phyloP scores from a whole-genome alignment of 2,329 filamentous ascomycete genomes.

The Colletotrichum coccodes region DNA sequence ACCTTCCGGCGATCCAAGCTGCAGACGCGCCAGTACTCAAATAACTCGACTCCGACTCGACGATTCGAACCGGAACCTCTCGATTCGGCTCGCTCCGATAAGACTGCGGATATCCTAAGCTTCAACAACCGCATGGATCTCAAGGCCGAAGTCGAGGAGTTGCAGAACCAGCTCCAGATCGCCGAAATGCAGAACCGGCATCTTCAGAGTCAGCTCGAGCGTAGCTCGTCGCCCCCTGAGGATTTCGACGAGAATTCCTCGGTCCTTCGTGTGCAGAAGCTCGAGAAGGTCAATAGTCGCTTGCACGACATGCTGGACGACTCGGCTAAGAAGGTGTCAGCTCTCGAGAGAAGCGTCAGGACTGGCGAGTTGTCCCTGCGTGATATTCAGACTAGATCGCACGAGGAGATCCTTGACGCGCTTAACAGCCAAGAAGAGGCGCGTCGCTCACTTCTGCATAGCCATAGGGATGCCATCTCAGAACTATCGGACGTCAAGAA shows the following conservation, averaged over 20 bases:
- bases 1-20: slow-evolving; percentile 70
- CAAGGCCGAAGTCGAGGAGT: slow-evolving; percentile 88
- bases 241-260: slow-evolving; percentile 81
- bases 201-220: slow-evolving; percentile 86
- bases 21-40: slow-evolving; percentile 72
- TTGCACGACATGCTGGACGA: slow-evolving; percentile 96
- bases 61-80: slow-evolving; percentile 71
- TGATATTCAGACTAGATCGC: slow-evolving; percentile 91
- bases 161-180: slow-evolving; percentile 94
- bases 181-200: slow-evolving; percentile 96
- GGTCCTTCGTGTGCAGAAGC: slow-evolving; percentile 83
- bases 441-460: slow-evolving; percentile 81
- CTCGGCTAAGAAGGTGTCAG: slow-evolving; percentile 90
- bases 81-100: slow-evolving; percentile 86
- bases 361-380: slow-evolving; percentile 89
- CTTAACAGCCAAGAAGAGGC: slow-evolving; percentile 95
- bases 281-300: slow-evolving; percentile 91
- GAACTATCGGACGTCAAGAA: slow-evolving; percentile 89
- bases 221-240: slow-evolving; percentile 70
- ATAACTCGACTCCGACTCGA: slow-evolving; percentile 81
- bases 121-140: slow-evolving; percentile 92
- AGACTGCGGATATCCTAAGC: slow-evolving; percentile 83
- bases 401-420: slow-evolving; percentile 92
- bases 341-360: slow-evolving; percentile 86
- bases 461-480: slow-evolving; percentile 85